These are phyloP conservation scores for Backusella tarrabulga DNA, from an alignment of 192 early-diverging fungal species.

Conservation along the genomic window DNA sequence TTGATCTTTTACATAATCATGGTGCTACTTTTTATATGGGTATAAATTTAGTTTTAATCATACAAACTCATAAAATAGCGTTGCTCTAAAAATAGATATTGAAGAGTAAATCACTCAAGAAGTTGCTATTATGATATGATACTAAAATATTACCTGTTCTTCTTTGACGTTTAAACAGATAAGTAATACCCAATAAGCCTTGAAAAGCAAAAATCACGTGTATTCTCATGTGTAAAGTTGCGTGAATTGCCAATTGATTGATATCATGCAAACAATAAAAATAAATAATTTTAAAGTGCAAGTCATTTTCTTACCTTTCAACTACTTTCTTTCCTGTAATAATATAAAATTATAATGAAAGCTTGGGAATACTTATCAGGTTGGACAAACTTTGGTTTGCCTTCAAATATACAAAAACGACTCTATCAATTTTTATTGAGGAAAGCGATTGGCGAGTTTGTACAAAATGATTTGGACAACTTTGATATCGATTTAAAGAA, in stretches of 20 bases:
- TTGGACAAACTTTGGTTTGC: slow-evolving; percentile 42
- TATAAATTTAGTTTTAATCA: too few species aligned
- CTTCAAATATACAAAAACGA: slow-evolving; percentile 78
- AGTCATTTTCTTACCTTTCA: neutral
- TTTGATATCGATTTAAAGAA: slow-evolving; percentile 83
- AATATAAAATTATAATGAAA: slow-evolving; percentile 10
- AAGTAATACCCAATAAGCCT: too few species aligned
- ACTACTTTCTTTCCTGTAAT: neutral
- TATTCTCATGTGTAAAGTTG: neutral
- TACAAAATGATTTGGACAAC: slow-evolving; percentile 74
- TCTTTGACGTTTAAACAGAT: too few species aligned
- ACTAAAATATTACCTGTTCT: too few species aligned
- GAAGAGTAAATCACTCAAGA: too few species aligned
- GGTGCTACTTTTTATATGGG: too few species aligned
- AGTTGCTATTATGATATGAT: too few species aligned
- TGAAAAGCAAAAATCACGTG: neutral
- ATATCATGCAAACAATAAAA: neutral
- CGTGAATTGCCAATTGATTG: neutral
- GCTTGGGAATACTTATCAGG: slow-evolving; percentile 26
- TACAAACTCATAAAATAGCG: too few species aligned
- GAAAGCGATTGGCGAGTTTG: slow-evolving; percentile 80
- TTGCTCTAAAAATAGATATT: too few species aligned
- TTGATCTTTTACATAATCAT: too few species aligned
- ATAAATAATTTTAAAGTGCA: neutral
- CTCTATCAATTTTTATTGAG: slow-evolving; percentile 80